phyloP scores from a whole-genome alignment of 2,329 filamentous ascomycete species.

The Cladosporium sphaerospermum region DNA sequence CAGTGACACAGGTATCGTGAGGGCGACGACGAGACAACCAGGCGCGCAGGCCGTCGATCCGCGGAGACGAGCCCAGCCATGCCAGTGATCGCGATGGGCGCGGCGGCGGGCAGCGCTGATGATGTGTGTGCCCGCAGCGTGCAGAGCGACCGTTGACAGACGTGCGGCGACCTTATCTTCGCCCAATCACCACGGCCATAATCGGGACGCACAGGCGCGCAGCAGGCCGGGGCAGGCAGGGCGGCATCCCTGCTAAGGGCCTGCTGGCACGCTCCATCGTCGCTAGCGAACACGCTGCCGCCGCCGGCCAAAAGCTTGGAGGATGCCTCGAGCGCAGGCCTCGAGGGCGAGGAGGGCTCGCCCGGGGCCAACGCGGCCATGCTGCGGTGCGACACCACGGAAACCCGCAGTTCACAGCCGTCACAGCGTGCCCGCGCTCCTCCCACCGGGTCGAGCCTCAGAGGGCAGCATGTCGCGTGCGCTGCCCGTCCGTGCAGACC shows the following conservation, averaged over 20 bases:
- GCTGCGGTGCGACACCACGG: background rate
- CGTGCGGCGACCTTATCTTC: slow-evolving; percentile 4
- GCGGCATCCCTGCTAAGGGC: background rate
- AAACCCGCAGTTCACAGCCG: background rate
- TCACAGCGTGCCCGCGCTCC: background rate
- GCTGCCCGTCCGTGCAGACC: slow-evolving; percentile 7
- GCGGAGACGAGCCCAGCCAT: too few relatives aligned
- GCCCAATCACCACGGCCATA: background rate
- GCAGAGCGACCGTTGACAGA: slow-evolving; percentile 9
- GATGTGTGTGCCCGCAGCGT: background rate
- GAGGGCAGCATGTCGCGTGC: slow-evolving; percentile 6
- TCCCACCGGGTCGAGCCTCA: slow-evolving; percentile 3
- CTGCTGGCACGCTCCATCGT: background rate
- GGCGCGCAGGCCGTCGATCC: too few relatives aligned
- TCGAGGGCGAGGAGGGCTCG: too few relatives aligned
- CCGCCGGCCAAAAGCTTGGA: slow-evolving; percentile 2
- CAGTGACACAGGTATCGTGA: too few relatives aligned
- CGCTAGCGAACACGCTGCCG: background rate
- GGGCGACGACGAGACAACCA: too few relatives aligned
- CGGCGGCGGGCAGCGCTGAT: too few relatives aligned
- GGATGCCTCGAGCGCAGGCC: background rate
- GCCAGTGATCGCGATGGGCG: too few relatives aligned
- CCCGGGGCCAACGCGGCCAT: slow-evolving; percentile 1
- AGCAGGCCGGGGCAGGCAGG: slow-evolving; percentile 4
- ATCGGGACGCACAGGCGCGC: background rate